A percentile compares a stretch with the other conserved stretches of the same genome.
Evolutionary conservation across 306 rosid genomes (phyloP).

Genomic region (Astragalus membranaceus): DNA sequence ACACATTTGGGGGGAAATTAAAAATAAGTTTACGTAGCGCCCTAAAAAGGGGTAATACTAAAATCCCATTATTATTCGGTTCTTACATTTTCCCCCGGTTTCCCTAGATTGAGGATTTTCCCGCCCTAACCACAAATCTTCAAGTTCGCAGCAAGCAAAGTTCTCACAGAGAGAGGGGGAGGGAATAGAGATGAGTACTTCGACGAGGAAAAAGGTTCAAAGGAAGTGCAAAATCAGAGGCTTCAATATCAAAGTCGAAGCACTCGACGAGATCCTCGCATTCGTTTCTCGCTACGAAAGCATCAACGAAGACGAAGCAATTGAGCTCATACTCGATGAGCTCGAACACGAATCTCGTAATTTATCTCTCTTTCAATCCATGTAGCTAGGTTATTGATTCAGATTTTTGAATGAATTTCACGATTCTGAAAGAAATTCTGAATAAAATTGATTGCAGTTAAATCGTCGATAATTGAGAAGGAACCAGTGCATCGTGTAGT

Average conservation of each 20-base stretch:
- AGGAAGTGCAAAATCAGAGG: slow-evolving; percentile 79
- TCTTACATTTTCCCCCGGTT: slow-evolving; percentile 32
- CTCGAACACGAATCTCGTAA: slow-evolving; percentile 54
- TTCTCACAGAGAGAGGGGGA: not conserved
- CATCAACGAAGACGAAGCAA: slow-evolving; percentile 49
- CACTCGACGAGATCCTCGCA: slow-evolving; percentile 66
- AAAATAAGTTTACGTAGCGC: no score
- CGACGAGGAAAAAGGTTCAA: slow-evolving; percentile 62
- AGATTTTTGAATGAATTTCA: not conserved
- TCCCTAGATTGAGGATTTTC: slow-evolving; percentile 19
- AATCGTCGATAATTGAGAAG: slow-evolving; percentile 57
- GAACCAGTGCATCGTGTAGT: slow-evolving; percentile 57
- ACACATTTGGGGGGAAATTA: no score
- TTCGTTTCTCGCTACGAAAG: slow-evolving; percentile 48
- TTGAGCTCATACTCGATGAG: slow-evolving; percentile 55
- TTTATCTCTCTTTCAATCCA: not conserved
- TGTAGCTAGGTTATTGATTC: not conserved
- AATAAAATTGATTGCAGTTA: slow-evolving; percentile 56
- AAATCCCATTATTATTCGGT: not conserved
- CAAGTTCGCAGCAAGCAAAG: no score
- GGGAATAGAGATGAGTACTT: slow-evolving; percentile 40
- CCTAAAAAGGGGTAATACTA: no score
- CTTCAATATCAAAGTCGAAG: slow-evolving; percentile 56
- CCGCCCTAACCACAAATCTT: slow-evolving; percentile 32
- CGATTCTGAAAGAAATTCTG: not conserved